Evolutionary conservation across 768 basidiomycete genomes (phyloP), one percentile per base, ranked within the genome.

Genomic region (Infundibulicybe gibba): DNA sequence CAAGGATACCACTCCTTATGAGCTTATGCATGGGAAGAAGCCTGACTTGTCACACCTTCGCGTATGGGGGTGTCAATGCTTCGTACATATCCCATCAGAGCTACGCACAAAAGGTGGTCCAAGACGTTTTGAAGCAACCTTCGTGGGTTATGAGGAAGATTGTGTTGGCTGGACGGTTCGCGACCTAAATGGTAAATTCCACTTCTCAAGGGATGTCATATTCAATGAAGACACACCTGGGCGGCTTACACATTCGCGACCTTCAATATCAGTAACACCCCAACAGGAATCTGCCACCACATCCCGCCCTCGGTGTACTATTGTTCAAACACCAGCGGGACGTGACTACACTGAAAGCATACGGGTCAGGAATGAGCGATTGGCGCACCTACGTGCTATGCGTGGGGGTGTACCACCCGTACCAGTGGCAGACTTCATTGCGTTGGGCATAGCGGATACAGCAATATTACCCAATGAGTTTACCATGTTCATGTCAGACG

Each of bases 61-160:
- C 1, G 62, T 65, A 4, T 69, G 57, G 55, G 62, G 64, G 33
- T 62, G 61, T 21, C 47, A 52, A 6, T 62, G 60, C 37, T 66
- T 50, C 40, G 49, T 53, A 1, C 40, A 48, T 11, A 32, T 53
- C 1, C 63, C 64, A 13, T 19, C 41, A 1, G 59, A 66, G 40
- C 16, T 53, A 0, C 47, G 54, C 8, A 3, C 20, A 0, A 62
- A 62, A 35, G 55, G 50, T 40, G 50, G 43, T 12, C 41, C 40
- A 5, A n/a, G 37, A 2, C 47, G 43, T 0, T 57, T 48, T 41
- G 51, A 59, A 20, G 62, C 55, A 8, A 59, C 61, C 19, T 64
- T 63, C 43, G 45, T 50, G 3, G 49, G 49, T 2, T 50, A 47
- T 17, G 25, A 25, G 25, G 25, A 25, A 8, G 8, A 25, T 25